Percentiles rank a stretch among this genome's conserved stretches.
phyloP scores from a whole-genome alignment of 1,284 basidiomycete species.

The Apiotrichum siamense region DNA sequence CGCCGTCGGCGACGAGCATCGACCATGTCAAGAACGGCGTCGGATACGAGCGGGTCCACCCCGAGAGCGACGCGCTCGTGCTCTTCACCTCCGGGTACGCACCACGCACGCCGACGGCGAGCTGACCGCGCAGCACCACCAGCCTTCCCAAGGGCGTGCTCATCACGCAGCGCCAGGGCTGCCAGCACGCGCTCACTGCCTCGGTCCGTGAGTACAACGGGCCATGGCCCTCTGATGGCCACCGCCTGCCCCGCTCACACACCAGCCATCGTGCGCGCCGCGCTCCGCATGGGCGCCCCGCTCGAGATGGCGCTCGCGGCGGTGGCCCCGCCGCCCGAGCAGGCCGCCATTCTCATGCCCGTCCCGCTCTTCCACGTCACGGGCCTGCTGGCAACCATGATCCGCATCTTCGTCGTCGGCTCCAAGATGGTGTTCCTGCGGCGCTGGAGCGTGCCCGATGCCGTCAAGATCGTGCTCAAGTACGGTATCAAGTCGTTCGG shows the following conservation, averaged over 20 bases:
- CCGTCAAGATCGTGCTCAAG: slow-evolving; percentile 23
- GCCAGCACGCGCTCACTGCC: slow-evolving; percentile 8
- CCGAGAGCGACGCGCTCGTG: slow-evolving; percentile 38
- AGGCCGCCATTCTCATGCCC: slow-evolving; percentile 21
- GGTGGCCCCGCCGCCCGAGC: slow-evolving; percentile 3
- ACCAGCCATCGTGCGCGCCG: slow-evolving; percentile 21
- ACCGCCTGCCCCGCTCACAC: too few species aligned
- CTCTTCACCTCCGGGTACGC: slow-evolving; percentile 32
- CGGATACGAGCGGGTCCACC: slow-evolving; percentile 3
- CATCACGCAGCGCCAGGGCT: slow-evolving; percentile 12
- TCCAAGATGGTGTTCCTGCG: slow-evolving; percentile 36
- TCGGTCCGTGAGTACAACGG: slow-evolving; percentile 3
- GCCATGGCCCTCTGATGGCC: background rate
- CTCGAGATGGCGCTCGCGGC: slow-evolving; percentile 14
- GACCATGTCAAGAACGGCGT: slow-evolving; percentile 10
- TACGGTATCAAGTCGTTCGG: slow-evolving; percentile 21
- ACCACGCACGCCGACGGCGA: background rate
- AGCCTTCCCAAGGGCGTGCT: slow-evolving; percentile 16
- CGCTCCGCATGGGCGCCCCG: slow-evolving; percentile 29
- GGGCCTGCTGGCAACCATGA: slow-evolving; percentile 34
- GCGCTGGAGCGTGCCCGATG: slow-evolving; percentile 33
- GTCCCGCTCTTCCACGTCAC: slow-evolving; percentile 46
- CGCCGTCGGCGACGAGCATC: background rate
- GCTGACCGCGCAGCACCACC: slow-evolving; percentile 10
- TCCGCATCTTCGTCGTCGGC: slow-evolving; percentile 23